Conservation (phyloP, 1,284 basidiomycete genomes). For the Somion occarium region DNA sequence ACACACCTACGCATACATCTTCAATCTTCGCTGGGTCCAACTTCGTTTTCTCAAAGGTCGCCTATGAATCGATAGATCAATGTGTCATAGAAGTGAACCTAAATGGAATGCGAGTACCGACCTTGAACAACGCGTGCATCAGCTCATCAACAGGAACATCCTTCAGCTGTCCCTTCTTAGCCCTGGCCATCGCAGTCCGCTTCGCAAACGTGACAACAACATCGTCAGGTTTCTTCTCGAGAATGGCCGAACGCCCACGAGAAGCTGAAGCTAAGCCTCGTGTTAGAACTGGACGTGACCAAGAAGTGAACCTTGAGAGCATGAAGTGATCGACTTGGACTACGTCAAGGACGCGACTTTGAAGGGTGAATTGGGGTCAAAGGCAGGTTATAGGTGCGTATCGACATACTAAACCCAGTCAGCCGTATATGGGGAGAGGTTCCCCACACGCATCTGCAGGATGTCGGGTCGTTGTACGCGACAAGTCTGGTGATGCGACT, state of each 20-base stretch:
- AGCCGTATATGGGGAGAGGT: background rate
- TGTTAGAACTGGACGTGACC: conserved; percentile 9
- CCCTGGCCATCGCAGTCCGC: conserved; percentile 72
- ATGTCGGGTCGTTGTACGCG: background rate
- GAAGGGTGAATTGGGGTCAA: background rate
- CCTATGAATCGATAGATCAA: conserved; percentile 26
- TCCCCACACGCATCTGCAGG: background rate
- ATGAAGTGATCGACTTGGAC: conserved; percentile 12
- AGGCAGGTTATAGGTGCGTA: background rate
- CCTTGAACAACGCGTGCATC: conserved; percentile 65
- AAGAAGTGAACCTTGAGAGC: conserved; percentile 16
- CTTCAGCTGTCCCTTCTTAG: conserved; percentile 79
- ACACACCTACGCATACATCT: conserved; percentile 76
- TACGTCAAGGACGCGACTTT: background rate
- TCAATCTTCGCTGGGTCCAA: conserved; percentile 61
- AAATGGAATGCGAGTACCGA: conserved; percentile 15
- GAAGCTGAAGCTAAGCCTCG: conserved; percentile 44
- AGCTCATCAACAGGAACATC: conserved; percentile 73
- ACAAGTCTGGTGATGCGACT: background rate
- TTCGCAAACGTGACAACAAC: conserved; percentile 85
- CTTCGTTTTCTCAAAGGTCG: conserved; percentile 40
- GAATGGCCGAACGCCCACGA: conserved; percentile 35
- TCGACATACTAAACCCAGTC: background rate
- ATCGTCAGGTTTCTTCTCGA: conserved; percentile 73
- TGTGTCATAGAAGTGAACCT: background rate